A percentile compares a stretch with the other conserved stretches of the same genome.
Conservation (phyloP, 2,329 filamentous ascomycete genomes). For the Lecanicillium sp. region DNA sequence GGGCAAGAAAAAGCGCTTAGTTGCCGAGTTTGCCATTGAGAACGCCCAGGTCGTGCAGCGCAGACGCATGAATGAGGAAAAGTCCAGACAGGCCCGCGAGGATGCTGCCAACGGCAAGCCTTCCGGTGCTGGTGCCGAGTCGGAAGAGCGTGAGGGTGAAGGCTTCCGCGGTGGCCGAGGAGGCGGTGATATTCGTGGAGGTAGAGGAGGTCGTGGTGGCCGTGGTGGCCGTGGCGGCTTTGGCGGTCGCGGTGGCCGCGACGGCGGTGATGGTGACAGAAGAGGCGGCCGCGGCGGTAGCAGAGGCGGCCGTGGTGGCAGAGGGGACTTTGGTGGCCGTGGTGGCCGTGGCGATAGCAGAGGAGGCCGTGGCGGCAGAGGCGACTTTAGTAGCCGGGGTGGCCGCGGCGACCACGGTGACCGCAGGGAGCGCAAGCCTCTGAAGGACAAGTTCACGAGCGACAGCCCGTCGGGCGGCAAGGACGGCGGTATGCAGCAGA, state of each 20-base stretch:
- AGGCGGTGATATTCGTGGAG: slow-evolving; percentile 11
- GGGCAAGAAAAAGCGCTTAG: slow-evolving; percentile 72
- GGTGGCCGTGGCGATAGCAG: background rate
- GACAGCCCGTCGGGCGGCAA: slow-evolving; percentile 37
- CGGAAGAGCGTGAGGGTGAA: slow-evolving; percentile 22
- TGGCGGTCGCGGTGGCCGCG: background rate
- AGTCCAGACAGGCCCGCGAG: slow-evolving; percentile 23
- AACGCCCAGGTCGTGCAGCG: slow-evolving; percentile 92
- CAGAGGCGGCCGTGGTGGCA: background rate
- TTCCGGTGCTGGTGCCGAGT: slow-evolving; percentile 25
- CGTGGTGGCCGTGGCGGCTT: slow-evolving; percentile 1
- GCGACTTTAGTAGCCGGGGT: too few species aligned
- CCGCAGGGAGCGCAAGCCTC: slow-evolving; percentile 6
- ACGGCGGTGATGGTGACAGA: background rate
- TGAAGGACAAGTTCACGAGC: slow-evolving; percentile 21
- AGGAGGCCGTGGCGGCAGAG: background rate
- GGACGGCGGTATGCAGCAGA: slow-evolving; percentile 52
- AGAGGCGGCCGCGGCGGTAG: background rate
- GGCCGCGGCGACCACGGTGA: background rate
- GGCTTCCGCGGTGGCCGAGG: background rate
- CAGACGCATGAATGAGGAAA: slow-evolving; percentile 40
- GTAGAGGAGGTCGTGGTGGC: background rate
- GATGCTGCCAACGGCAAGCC: background rate
- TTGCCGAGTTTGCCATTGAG: slow-evolving; percentile 97
- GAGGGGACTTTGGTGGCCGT: background rate